Conservation (phyloP, 352 stramenopile genomes). For the Achlya hypogyna region DNA sequence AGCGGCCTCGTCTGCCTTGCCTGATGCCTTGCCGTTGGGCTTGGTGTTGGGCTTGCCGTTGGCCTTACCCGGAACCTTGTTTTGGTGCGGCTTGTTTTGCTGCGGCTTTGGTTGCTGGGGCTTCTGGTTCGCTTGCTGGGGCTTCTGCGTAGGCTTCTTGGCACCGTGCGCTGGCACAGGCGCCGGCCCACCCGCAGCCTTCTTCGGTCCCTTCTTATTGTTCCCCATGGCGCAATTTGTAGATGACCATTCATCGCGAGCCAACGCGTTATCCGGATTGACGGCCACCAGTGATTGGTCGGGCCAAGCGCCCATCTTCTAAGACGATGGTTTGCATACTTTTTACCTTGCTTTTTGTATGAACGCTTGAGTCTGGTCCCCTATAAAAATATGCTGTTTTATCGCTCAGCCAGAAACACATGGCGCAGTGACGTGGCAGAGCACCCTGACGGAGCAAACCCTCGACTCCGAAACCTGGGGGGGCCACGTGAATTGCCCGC, state of each 20-base stretch:
- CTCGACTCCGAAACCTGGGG: no score
- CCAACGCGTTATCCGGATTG: neutral
- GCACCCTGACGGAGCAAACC: neutral
- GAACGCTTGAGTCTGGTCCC: neutral
- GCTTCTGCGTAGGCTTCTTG: neutral
- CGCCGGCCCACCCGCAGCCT: neutral
- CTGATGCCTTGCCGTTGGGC: neutral
- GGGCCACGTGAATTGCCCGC: no score
- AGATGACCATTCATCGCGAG: neutral
- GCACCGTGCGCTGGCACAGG: neutral
- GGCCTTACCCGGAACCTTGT: neutral
- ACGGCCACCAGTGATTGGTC: neutral
- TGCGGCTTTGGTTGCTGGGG: slow-evolving; percentile 7
- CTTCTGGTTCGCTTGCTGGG: neutral
- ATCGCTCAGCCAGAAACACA: neutral
- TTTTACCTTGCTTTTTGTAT: neutral
- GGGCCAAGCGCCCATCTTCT: neutral
- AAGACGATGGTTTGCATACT: neutral
- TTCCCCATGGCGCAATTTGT: neutral
- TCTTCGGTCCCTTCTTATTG: neutral
- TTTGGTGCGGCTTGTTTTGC: slow-evolving; percentile 6
- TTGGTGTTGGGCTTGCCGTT: neutral
- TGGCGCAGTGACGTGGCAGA: neutral
- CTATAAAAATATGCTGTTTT: neutral
- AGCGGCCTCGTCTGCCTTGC: neutral